Evolutionary conservation across 352 stramenopile species (phyloP).

Genomic region (Phytophthora meadii): DNA sequence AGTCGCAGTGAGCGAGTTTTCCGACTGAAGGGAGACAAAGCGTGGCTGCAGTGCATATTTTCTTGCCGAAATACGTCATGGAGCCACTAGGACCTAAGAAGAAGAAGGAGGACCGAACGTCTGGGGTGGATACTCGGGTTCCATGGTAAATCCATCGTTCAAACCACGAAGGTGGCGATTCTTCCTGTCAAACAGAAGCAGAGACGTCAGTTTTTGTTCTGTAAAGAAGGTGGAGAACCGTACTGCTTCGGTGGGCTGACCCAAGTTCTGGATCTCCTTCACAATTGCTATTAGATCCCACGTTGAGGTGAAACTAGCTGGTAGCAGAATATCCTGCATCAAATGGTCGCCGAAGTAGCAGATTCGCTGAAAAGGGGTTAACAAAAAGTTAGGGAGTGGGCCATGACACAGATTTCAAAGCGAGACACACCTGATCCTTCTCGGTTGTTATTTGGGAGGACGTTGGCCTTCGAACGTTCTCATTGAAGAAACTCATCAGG

Average conservation of each 20-base stretch:
- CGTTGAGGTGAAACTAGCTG: slow-evolving; percentile 32
- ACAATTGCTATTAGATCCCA: slow-evolving; percentile 62
- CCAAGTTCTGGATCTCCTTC: slow-evolving; percentile 54
- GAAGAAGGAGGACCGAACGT: slow-evolving; percentile 56
- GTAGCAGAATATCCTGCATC: slow-evolving; percentile 51
- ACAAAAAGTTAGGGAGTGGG: background rate
- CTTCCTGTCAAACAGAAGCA: slow-evolving; percentile 10
- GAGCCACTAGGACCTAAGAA: slow-evolving; percentile 56
- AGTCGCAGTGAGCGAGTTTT: slow-evolving; percentile 40
- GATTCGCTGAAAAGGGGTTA: slow-evolving; percentile 31
- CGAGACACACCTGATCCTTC: slow-evolving; percentile 24
- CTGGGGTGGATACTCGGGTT: slow-evolving; percentile 19
- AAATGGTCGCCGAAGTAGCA: slow-evolving; percentile 69
- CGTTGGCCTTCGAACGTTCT: slow-evolving; percentile 19
- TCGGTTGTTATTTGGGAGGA: slow-evolving; percentile 8
- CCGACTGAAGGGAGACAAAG: slow-evolving; percentile 56
- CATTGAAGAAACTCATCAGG: slow-evolving; percentile 43
- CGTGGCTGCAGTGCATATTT: slow-evolving; percentile 41
- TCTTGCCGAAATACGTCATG: slow-evolving; percentile 50
- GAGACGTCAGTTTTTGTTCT: background rate
- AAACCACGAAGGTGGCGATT: slow-evolving; percentile 29
- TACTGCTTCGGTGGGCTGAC: slow-evolving; percentile 43
- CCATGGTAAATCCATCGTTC: slow-evolving; percentile 32
- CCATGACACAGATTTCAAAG: background rate
- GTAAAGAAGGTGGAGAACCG: background rate